Evolutionary conservation across 2,329 filamentous ascomycete genomes (phyloP).

Genomic region (Ramularia endophylla): DNA sequence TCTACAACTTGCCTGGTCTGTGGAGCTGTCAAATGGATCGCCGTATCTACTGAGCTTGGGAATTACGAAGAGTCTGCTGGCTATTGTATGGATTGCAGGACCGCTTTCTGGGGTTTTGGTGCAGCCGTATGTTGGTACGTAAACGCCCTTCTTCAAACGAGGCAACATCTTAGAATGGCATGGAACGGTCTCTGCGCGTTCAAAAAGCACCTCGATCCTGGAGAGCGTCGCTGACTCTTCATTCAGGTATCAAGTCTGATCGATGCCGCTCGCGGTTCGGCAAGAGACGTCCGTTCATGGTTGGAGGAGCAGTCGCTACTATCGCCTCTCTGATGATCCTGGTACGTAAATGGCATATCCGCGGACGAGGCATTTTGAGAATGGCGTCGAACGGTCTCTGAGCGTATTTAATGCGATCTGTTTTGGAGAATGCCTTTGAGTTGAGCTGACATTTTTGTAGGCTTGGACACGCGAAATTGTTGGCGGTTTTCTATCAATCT

Average conservation of each 20-base stretch:
- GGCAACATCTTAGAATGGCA: no score
- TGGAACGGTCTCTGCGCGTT: no score
- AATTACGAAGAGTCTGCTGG: constrained; percentile 46
- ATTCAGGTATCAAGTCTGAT: constrained; percentile 42
- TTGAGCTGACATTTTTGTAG: no score
- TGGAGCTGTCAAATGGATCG: constrained; percentile 89
- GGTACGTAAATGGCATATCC: no score
- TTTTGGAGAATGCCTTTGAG: no score
- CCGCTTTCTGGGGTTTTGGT: constrained; percentile 49
- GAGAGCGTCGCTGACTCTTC: no score
- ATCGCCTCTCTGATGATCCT: constrained; percentile 45
- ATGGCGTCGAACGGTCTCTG: no score
- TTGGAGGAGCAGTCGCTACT: constrained; percentile 45
- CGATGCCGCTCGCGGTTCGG: constrained; percentile 44
- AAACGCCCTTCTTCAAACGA: no score
- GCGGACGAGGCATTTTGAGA: no score
- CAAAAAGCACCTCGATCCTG: no score
- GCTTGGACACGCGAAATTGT: constrained; percentile 53
- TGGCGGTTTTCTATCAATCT: constrained; percentile 59
- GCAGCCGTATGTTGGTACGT: constrained; percentile 51
- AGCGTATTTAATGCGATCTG: no score
- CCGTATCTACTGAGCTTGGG: constrained; percentile 50
- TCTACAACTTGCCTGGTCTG: constrained; percentile 91
- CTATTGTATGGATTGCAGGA: constrained; percentile 52
- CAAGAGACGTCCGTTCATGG: constrained; percentile 48